These are phyloP conservation scores for Cyberlindnera xishuangbannaensis DNA, from an alignment of 805 yeast species.

Conservation along the genomic window DNA sequence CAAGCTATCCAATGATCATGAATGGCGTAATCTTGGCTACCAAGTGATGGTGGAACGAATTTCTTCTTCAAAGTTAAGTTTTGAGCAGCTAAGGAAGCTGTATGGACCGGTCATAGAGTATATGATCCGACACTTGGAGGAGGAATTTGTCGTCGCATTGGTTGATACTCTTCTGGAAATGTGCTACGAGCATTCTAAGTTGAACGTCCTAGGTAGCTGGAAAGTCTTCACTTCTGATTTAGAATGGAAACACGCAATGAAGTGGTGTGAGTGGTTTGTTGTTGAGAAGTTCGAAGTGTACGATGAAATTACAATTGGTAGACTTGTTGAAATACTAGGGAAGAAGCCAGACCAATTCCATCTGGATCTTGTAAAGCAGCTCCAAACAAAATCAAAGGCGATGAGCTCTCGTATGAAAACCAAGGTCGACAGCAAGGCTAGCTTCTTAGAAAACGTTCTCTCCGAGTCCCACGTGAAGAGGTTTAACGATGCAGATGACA, in stretches of 20 bases:
- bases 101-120: slow-evolving; percentile 26
- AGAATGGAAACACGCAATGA: slow-evolving; percentile 7
- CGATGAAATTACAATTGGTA: slow-evolving; percentile 1
- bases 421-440: slow-evolving; percentile 1
- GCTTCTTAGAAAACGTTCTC: not conserved
- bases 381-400: slow-evolving; percentile 2
- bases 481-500: slow-evolving; percentile 18
- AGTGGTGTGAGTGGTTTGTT: slow-evolving; percentile 18
- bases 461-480: slow-evolving; percentile 5
- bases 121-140: slow-evolving; percentile 14
- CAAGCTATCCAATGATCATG: slow-evolving; percentile 11
- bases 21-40: slow-evolving; percentile 14
- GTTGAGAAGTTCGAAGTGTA: slow-evolving; percentile 3
- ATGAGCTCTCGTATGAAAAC: not conserved
- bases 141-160: slow-evolving; percentile 20
- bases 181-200: slow-evolving; percentile 13
- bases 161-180: slow-evolving; percentile 12
- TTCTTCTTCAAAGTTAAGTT: slow-evolving; percentile 25
- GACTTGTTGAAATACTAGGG: slow-evolving; percentile 13
- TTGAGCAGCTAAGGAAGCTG: slow-evolving; percentile 23
- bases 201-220: slow-evolving; percentile 2
- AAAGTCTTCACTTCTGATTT: slow-evolving; percentile 1
- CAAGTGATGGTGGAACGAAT: slow-evolving; percentile 31
- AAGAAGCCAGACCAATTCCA: slow-evolving; percentile 11
- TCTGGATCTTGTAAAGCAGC: slow-evolving; percentile 6